phyloP scores from a whole-genome alignment of 2,329 filamentous ascomycete species.

The Byssothecium circinans region DNA sequence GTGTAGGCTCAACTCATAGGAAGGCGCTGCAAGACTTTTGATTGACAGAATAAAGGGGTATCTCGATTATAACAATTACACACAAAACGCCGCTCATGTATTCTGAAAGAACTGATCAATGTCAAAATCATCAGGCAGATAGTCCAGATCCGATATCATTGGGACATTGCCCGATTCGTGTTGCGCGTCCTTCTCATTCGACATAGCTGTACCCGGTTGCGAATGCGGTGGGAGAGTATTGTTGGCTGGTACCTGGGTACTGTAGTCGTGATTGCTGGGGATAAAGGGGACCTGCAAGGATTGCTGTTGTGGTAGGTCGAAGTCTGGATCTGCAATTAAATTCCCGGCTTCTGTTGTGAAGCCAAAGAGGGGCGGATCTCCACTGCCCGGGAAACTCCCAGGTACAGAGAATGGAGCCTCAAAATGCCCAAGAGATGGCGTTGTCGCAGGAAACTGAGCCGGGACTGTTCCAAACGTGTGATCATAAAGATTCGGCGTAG shows the following conservation, averaged over 20 bases:
- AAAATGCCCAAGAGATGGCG: neutral
- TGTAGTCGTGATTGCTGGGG: neutral
- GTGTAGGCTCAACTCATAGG: no score
- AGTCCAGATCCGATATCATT: neutral
- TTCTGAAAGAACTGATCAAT: no score
- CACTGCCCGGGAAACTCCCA: no score
- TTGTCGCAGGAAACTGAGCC: neutral
- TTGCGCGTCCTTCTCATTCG: neutral
- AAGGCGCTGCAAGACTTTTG: no score
- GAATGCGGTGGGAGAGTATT: neutral
- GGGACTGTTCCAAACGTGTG: neutral
- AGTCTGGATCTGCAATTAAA: neutral
- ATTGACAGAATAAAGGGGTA: no score
- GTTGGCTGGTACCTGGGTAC: neutral
- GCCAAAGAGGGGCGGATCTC: no score
- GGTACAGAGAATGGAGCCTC: no score
- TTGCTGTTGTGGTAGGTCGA: neutral
- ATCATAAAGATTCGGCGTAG: neutral
- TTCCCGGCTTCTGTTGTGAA: neutral
- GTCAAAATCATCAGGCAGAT: neutral
- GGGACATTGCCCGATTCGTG: neutral
- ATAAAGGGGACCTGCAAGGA: neutral
- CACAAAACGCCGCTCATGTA: no score
- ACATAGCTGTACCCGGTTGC: neutral
- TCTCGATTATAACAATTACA: no score